Base-by-base conservation (phyloP, 257 asterid species). In the Echium plantagineum region DNA sequence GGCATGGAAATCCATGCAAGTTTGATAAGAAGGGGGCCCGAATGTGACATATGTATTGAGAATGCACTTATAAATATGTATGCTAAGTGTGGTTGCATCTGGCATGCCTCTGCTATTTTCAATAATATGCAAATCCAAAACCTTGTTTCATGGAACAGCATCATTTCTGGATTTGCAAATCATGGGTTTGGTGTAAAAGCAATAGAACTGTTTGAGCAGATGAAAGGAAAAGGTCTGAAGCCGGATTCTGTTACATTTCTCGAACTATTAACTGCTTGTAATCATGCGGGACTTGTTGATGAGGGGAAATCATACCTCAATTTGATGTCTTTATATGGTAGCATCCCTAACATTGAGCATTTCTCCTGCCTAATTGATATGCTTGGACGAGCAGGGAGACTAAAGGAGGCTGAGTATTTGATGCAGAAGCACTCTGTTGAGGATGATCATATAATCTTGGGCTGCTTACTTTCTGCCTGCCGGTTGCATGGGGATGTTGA, bases 21-120 rank as follows among this genome's bases (percentile, higher is more conserved):
- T 69, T 49, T 88, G 55, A 57, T 83, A 59, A 73, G 88, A 70
- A 75, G 79, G 32, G 65, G 71, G 58, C 58, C 52, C 15, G 68
- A 61, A 58, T 69, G 63, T 67, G 96, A 88, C 60, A 64, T 81
- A 57, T 82, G 71, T 51, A 80, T 85, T 51, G 72, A 64, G 7
- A 88, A 85, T 71, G 82, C 94, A 6, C 86, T 88, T 22, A 66
- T 88, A 35, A 88, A 81, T 80, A 85, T 83, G 96, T 88, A 88
- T 68, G 88, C 90, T 22, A 88, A 85, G 64, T 78, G 82, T 51
- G 94, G 94, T 16, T 77, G 75, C 57, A 68, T 85, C 48, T 28
- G 42, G 49, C 57, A 71, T 52, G 81, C 72, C 0, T 53, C 31
- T 57, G 31, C 72, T 49, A 58, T 77, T 58, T 88, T 88, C 49